Base-by-base conservation (phyloP, 352 stramenopile genomes). In the Peronospora belbahrii region DNA sequence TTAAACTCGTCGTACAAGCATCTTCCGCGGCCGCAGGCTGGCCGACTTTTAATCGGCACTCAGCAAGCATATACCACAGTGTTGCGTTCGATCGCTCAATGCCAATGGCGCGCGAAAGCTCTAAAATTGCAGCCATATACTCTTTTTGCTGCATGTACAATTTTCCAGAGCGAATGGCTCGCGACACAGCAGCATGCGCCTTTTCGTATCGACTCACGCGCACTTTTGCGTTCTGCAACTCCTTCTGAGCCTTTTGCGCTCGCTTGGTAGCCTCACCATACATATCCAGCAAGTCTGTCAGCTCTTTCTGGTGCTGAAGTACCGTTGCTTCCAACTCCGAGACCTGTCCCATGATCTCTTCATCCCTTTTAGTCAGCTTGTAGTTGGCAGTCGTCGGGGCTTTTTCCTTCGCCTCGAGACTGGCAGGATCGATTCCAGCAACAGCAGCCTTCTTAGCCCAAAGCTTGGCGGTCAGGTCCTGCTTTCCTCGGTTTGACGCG, bases 71-170 rank as follows among this genome's bases (percentile, higher is more conserved):
- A 32, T 71, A 74, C 67, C 70, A 84, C 33, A 76, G 32, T 4
- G 54, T 65, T 15, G 65, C 56, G 22, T 79, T 82, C 24, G 67
- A 70, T 2, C 62, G 59, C 48, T 84, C 72, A 23, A 84, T 73
- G 9, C 45, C 56, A 0, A 48, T 47, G 13, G 70, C 72, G 6
- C 70, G 67, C 30, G 69, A 54, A 14, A 84, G 56, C 58, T 84
- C 72, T 18, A 84, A 36, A 18, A 84, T 80, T 18, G 72, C 69
- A 15, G 70, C 67, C 52, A 80, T 73, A 47, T 74, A 82, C 51
- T 84, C 72, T 24, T 71, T 55, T 51, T 77, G 65, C 9, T 54
- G 34, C 47, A 84, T 76, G 40, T 69, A 61, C 42, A 56, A 38
- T 14, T 55, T 59, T 6, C 62, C 61, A 0, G 49, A 52, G 17